These are phyloP conservation scores for Diaporthe capsici DNA, from an alignment of 2,329 filamentous ascomycete genomes.

Conservation along the genomic window DNA sequence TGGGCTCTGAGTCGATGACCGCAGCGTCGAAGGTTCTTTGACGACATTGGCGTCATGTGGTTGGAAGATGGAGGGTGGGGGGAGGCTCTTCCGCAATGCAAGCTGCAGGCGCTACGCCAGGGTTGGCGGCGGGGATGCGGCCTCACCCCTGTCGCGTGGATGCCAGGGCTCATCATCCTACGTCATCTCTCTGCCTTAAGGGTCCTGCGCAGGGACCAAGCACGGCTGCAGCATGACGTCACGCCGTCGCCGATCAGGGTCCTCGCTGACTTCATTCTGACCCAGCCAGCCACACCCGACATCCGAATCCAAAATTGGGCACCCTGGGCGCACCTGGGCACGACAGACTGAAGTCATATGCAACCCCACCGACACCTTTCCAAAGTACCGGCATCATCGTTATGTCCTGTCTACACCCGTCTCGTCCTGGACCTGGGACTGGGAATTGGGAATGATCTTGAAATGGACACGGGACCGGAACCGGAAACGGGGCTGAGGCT, in stretches of 20 bases:
- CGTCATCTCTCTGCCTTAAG: constrained; percentile 30
- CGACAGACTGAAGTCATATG: constrained; percentile 38
- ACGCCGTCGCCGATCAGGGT: constrained; percentile 19
- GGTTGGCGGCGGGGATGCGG: background rate
- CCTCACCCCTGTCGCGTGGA: constrained; percentile 10
- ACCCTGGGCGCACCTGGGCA: constrained; percentile 3
- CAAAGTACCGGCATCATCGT: constrained; percentile 3
- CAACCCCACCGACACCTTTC: constrained; percentile 28
- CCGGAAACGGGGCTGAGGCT: background rate
- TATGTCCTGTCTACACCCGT: background rate
- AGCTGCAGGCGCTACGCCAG: constrained; percentile 11
- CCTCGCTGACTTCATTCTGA: constrained; percentile 27
- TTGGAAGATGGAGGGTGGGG: constrained; percentile 28
- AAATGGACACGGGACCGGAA: background rate
- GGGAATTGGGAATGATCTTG: background rate
- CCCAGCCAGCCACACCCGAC: constrained; percentile 23
- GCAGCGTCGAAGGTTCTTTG: constrained; percentile 22
- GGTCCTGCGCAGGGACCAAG: constrained; percentile 30
- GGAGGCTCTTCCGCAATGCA: constrained; percentile 16
- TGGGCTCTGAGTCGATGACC: constrained; percentile 29
- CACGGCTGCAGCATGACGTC: constrained; percentile 31
- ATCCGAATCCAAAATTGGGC: constrained; percentile 31
- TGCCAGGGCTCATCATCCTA: constrained; percentile 24
- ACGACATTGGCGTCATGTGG: constrained; percentile 35
- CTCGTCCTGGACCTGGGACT: background rate